A percentile compares a stretch with the other conserved stretches of the same genome.
Evolutionary conservation across 2,329 filamentous ascomycete genomes (phyloP).

Genomic region (Metarhizium humberi): DNA sequence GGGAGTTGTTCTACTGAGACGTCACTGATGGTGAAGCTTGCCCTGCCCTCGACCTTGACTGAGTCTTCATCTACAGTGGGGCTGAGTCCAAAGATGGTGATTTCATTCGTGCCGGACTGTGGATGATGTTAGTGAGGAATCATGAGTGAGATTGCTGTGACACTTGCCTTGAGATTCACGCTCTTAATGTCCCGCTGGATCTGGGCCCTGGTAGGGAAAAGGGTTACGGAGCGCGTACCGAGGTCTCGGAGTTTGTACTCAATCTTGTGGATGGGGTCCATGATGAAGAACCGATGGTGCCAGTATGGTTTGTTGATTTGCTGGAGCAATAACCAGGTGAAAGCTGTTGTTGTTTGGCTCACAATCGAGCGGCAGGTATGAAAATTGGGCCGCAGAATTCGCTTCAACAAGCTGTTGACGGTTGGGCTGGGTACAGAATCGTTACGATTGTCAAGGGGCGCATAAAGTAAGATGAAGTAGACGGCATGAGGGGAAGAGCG

Average conservation of each 20-base stretch:
- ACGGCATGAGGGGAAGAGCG: no score
- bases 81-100: conserved; percentile 46
- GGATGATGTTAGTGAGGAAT: conserved; percentile 1
- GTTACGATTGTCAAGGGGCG: no score
- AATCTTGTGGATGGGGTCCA: conserved; percentile 32
- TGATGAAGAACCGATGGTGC: conserved; percentile 8
- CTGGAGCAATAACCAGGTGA: no score
- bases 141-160: neutral
- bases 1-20: conserved; percentile 48
- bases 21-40: conserved; percentile 47
- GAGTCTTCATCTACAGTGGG: conserved; percentile 48
- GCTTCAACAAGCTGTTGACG: no score
- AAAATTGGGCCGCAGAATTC: no score
- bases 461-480: no score
- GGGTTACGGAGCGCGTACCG: conserved; percentile 49
- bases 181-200: conserved; percentile 50
- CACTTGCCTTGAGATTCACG: conserved; percentile 25
- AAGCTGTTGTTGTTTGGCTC: no score
- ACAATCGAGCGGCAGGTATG: no score
- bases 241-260: conserved; percentile 49
- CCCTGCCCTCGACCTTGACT: conserved; percentile 50
- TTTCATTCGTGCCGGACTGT: conserved; percentile 46
- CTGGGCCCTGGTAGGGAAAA: conserved; percentile 54
- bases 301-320: no score
- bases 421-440: no score